Evolutionary conservation across 2,329 filamentous ascomycete species (phyloP), one percentile per base, ranked within the genome.

Genomic region (Pseudogymnoascus verrucosus): DNA sequence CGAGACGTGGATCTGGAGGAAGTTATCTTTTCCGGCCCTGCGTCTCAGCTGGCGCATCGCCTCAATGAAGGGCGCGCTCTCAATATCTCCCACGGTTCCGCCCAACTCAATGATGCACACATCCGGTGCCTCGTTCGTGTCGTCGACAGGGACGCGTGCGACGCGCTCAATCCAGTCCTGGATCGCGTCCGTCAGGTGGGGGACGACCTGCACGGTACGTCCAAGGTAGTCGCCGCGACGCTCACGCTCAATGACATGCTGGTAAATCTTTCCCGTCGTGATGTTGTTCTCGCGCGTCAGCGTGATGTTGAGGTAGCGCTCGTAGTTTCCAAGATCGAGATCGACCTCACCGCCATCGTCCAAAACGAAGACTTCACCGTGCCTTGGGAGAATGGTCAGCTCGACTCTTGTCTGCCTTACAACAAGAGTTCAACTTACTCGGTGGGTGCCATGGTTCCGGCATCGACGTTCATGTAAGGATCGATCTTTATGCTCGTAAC

Each of bases 181-280:
- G 71, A 97, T 96, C 16, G 88, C 90, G 72, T 96, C 87, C 63
- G 92, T 96, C 69, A 98, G 83, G 76, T 98, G 93, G 1, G 93
- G 93, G 4, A 98, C 92, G 39, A 96, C 89, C 76, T 97, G 92
- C 14, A 96, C 89, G 16, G 93, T 92, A 75, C 89, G 87, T 68
- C 93, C 93, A 11, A 98, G 84, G 71, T 96, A 98, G 74, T 95
- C 88, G 63, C 86, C 87, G 42, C 77, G 76, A 26, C 83, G 78
- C 72, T 85, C 83, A 65, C 85, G 86, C 72, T 92, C 85, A 71
- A 96, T 92, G 62, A 97, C 93, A 71, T 89, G 86, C 72, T 91
- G 83, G 78, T 97, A 98, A 69, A 98, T 91, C 80, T 98, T 97
- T 73, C 95, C 95, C 5, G 93, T 96, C 3, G 95, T 99, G 77